phyloP scores from a whole-genome alignment of 2,329 filamentous ascomycete genomes.

The Trichoderma citrinoviride region DNA sequence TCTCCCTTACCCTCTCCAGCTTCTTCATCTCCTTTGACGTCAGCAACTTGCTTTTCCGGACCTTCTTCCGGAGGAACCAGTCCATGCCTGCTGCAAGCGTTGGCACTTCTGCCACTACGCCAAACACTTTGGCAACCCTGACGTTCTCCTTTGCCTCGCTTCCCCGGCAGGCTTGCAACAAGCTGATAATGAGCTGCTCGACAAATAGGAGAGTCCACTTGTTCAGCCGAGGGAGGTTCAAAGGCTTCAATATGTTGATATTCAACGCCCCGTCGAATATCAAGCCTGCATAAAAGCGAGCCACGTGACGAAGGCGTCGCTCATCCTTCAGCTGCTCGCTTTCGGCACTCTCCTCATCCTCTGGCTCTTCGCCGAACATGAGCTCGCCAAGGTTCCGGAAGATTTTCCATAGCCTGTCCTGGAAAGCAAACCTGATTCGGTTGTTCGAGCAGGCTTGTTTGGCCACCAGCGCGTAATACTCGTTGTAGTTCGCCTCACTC shows the following conservation, averaged over 20 bases:
- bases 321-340: conserved; percentile 47
- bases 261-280: conserved; percentile 46
- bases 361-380: conserved; percentile 62
- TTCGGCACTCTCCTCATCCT: conserved; percentile 50
- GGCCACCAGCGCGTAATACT: conserved; percentile 87
- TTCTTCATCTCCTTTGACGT: conserved; percentile 47
- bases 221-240: conserved; percentile 78
- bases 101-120: conserved; percentile 59
- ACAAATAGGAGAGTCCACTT: conserved; percentile 74
- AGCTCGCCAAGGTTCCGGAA: conserved; percentile 84
- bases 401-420: conserved; percentile 81
- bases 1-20: conserved; percentile 39
- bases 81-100: conserved; percentile 71
- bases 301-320: conserved; percentile 51
- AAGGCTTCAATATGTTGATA: conserved; percentile 58
- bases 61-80: conserved; percentile 74
- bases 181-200: conserved; percentile 73
- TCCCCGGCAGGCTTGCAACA: conserved; percentile 62
- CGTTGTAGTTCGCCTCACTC: conserved; percentile 81
- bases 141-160: conserved; percentile 52
- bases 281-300: conserved; percentile 53
- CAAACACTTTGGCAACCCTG: conserved; percentile 64
- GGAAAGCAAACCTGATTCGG: conserved; percentile 78
- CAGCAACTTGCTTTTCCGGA: conserved; percentile 62
- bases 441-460: conserved; percentile 72